A percentile compares a stretch with the other conserved stretches of the same genome.
phyloP scores from a whole-genome alignment of 1,139 yeast genomes.

The Yamadazyma dendronema region DNA sequence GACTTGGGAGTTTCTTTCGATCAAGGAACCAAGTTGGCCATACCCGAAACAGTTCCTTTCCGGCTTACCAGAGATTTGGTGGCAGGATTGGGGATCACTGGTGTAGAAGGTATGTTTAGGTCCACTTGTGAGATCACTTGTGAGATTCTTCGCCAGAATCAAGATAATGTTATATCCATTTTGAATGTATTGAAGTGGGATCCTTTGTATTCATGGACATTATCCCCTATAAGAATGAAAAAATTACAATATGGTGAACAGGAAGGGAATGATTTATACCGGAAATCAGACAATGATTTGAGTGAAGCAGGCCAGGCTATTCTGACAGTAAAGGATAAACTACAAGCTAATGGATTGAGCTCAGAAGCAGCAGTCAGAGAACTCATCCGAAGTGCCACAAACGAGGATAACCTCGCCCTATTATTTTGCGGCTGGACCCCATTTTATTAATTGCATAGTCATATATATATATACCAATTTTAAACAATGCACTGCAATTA shows the following conservation, averaged over 20 bases:
- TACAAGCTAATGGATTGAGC: constrained; percentile 65
- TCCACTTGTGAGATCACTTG: constrained; percentile 74
- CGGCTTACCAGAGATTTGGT: constrained; percentile 86
- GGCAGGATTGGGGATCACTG: constrained; percentile 88
- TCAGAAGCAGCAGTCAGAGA: constrained; percentile 84
- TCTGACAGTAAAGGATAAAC: constrained; percentile 66
- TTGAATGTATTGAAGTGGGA: constrained; percentile 87
- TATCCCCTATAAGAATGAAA: constrained; percentile 66
- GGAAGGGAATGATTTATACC: constrained; percentile 19
- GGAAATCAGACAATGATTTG: constrained; percentile 45
- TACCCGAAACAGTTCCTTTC: constrained; percentile 94
- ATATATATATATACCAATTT: neutral
- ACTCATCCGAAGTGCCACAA: constrained; percentile 74
- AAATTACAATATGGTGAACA: constrained; percentile 47
- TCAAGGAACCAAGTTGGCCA: constrained; percentile 76
- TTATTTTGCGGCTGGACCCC: constrained; percentile 86
- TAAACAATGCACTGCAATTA: no score
- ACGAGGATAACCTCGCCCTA: constrained; percentile 63
- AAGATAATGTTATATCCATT: constrained; percentile 73
- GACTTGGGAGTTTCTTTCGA: constrained; percentile 97
- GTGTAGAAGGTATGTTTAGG: constrained; percentile 73
- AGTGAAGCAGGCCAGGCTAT: constrained; percentile 83
- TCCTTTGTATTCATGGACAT: constrained; percentile 88
- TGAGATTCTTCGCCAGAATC: constrained; percentile 61
- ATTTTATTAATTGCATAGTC: constrained; percentile 30